Evolutionary conservation across 371 early-diverging fungal species (phyloP).

Genomic region (Mortierella sp.): DNA sequence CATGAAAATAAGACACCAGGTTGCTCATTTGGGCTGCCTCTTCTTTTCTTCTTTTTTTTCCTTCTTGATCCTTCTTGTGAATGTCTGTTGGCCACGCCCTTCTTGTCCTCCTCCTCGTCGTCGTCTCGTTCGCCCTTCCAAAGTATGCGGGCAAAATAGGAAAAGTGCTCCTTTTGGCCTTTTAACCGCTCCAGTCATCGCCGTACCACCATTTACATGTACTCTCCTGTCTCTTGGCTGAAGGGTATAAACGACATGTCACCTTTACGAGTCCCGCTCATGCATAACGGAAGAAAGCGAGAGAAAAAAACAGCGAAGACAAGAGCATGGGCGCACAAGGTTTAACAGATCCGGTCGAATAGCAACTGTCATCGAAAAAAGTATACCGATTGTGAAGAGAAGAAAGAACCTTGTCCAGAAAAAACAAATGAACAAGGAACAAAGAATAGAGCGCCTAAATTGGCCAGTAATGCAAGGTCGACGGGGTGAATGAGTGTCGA

Average conservation of each 20-base stretch:
- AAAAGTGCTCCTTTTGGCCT: background rate
- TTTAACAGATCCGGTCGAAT: constrained; percentile 1
- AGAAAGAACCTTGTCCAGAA: background rate
- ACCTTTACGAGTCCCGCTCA: background rate
- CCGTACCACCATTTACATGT: too few species aligned
- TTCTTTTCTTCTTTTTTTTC: too few species aligned
- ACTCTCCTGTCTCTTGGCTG: background rate
- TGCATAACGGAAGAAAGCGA: background rate
- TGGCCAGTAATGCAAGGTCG: background rate
- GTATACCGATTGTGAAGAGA: background rate
- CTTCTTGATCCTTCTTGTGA: background rate
- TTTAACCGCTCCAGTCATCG: background rate
- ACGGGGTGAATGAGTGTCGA: too few species aligned
- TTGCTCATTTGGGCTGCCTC: background rate
- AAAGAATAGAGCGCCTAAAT: background rate
- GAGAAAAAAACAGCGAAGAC: too few species aligned
- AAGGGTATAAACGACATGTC: background rate
- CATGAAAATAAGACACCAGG: background rate
- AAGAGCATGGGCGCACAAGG: background rate
- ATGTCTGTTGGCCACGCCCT: background rate
- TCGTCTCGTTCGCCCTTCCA: too few species aligned
- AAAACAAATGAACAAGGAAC: background rate
- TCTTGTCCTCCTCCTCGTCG: background rate
- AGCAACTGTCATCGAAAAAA: constrained; percentile 7
- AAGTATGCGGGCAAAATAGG: background rate